A percentile compares a stretch with the other conserved stretches of the same genome.
These are phyloP conservation scores for Hymenoscyphus fructigenus DNA, from an alignment of 2,329 filamentous ascomycete genomes.

Conservation along the genomic window DNA sequence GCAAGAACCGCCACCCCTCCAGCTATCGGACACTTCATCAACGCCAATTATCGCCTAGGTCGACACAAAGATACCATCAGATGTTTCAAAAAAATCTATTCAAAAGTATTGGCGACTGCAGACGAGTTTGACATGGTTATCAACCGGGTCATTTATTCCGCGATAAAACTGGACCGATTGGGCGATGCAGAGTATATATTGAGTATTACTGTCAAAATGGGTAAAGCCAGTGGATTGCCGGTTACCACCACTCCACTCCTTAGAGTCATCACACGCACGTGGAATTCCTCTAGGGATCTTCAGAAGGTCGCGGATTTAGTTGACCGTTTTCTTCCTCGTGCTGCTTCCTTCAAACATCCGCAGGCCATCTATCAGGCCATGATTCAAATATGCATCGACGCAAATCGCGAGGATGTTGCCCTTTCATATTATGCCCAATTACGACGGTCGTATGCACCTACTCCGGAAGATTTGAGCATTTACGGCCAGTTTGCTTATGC, in stretches of 20 bases:
- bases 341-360: slow-evolving; percentile 21
- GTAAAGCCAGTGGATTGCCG: slow-evolving; percentile 19
- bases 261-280: slow-evolving; percentile 31
- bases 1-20: background rate
- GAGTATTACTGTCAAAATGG: slow-evolving; percentile 23
- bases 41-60: slow-evolving; percentile 24
- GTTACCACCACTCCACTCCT: slow-evolving; percentile 29
- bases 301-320: slow-evolving; percentile 28
- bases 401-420: slow-evolving; percentile 28
- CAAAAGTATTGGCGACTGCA: slow-evolving; percentile 20
- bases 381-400: slow-evolving; percentile 36
- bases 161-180: slow-evolving; percentile 21
- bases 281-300: slow-evolving; percentile 31
- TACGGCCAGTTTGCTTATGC: slow-evolving; percentile 35
- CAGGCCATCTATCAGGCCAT: slow-evolving; percentile 32
- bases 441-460: slow-evolving; percentile 9
- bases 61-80: slow-evolving; percentile 21
- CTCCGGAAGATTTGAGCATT: slow-evolving; percentile 25
- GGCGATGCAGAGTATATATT: slow-evolving; percentile 29
- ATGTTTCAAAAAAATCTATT: slow-evolving; percentile 25
- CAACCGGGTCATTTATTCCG: slow-evolving; percentile 25
- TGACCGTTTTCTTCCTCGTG: slow-evolving; percentile 23
- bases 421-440: slow-evolving; percentile 26
- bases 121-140: slow-evolving; percentile 23
- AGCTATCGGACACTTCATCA: slow-evolving; percentile 24